Evolutionary conservation across 2,329 filamentous ascomycete species (phyloP).

Genomic region (Fusarium sp.): DNA sequence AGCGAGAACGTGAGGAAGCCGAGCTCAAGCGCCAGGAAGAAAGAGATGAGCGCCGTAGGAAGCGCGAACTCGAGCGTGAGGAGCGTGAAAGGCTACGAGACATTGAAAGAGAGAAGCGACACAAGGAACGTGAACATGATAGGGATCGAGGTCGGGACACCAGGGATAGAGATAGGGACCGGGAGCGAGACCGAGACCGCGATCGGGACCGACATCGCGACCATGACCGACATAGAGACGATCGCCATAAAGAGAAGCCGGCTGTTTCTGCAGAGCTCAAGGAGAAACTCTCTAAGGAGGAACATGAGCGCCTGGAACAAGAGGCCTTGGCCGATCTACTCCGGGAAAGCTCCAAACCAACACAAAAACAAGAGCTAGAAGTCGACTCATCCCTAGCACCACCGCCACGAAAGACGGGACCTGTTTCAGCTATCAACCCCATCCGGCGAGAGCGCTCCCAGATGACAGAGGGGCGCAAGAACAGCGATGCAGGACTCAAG

Average conservation of each 20-base stretch:
- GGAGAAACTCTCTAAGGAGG: constrained; percentile 71
- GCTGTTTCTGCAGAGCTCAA: constrained; percentile 63
- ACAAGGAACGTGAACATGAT: constrained; percentile 58
- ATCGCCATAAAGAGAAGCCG: constrained; percentile 55
- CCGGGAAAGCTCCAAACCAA: constrained; percentile 69
- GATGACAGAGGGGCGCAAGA: constrained; percentile 59
- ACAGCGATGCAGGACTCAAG: constrained; percentile 52
- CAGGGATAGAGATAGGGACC: constrained; percentile 51
- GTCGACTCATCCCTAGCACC: constrained; percentile 70
- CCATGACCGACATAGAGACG: constrained; percentile 52
- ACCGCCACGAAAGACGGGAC: constrained; percentile 67
- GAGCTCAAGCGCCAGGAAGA: constrained; percentile 67
- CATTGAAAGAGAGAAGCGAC: constrained; percentile 58
- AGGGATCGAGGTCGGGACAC: constrained; percentile 53
- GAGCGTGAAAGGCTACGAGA: constrained; percentile 67
- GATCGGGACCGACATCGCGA: constrained; percentile 50
- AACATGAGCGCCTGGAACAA: constrained; percentile 70
- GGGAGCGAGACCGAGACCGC: constrained; percentile 52
- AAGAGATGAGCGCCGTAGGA: constrained; percentile 64
- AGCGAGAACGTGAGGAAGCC: constrained; percentile 65
- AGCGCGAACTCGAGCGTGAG: constrained; percentile 69
- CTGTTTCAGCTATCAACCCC: constrained; percentile 72
- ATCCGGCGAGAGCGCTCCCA: constrained; percentile 65
- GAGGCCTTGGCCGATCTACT: constrained; percentile 72
- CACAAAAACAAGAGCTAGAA: constrained; percentile 68